phyloP scores from a whole-genome alignment of 768 basidiomycete species.

The Phallus indusiatus region DNA sequence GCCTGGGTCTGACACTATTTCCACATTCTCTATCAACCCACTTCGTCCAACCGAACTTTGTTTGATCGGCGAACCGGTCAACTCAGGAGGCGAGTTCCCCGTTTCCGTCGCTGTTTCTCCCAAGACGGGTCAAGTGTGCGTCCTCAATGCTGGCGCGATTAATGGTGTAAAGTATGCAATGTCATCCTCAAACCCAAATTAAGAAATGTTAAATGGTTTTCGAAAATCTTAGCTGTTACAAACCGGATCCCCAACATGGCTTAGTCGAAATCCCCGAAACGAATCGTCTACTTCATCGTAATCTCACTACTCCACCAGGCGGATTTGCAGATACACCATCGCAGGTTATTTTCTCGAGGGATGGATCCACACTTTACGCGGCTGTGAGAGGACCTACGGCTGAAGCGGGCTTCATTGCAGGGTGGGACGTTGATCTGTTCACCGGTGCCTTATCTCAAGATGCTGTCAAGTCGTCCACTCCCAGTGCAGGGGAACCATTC shows the following conservation, averaged over 20 bases:
- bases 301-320: conserved; percentile 11
- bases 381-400: conserved; percentile 41
- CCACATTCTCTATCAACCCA: conserved; percentile 31
- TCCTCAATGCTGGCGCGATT: conserved; percentile 25
- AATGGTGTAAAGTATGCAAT: conserved; percentile 25
- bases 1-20: conserved; percentile 37
- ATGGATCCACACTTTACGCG: conserved; percentile 34
- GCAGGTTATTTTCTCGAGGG: conserved; percentile 39
- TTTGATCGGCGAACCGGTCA: conserved; percentile 34
- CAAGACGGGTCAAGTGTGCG: conserved; percentile 22
- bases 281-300: conserved; percentile 7
- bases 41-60: conserved; percentile 29
- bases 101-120: conserved; percentile 30
- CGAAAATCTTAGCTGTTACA: conserved; percentile 5
- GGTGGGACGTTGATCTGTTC: conserved; percentile 36
- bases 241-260: conserved; percentile 5
- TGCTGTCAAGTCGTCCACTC: conserved; percentile 28
- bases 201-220: not conserved
- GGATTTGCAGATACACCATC: conserved; percentile 27
- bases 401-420: conserved; percentile 39
- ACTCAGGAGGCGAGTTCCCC: conserved; percentile 41
- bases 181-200: not conserved
- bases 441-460: conserved; percentile 32
- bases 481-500: conserved; percentile 38
- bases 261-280: conserved; percentile 6